Evolutionary conservation across 140 eudicot genomes (phyloP).

Genomic region (Oenanthe javanica): DNA sequence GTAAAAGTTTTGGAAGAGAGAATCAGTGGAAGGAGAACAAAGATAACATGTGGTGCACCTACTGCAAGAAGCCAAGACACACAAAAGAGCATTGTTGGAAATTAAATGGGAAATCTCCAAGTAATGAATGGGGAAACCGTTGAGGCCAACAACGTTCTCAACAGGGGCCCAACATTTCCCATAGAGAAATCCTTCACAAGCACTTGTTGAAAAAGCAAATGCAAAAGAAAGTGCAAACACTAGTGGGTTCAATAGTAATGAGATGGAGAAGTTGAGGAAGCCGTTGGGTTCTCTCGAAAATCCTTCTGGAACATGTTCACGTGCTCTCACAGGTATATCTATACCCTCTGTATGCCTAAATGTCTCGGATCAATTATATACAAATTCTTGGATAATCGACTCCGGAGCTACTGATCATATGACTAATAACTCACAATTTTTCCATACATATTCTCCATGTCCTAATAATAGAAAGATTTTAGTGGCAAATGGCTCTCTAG

Average conservation of each 20-base stretch:
- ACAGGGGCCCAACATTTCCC: too few species aligned
- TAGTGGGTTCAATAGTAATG: background rate
- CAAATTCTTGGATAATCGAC: too few species aligned
- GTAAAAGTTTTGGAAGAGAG: background rate
- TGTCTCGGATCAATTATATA: too few species aligned
- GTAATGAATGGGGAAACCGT: background rate
- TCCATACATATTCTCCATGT: background rate
- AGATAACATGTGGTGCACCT: background rate
- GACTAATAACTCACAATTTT: background rate
- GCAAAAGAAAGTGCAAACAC: background rate
- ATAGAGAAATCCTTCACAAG: background rate
- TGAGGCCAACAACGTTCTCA: background rate
- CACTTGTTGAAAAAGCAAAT: background rate
- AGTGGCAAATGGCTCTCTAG: background rate
- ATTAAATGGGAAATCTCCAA: background rate
- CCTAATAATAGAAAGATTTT: background rate
- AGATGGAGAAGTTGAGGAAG: background rate
- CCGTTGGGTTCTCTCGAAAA: background rate
- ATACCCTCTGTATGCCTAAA: too few species aligned
- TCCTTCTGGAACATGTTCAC: background rate
- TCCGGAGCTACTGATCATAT: slow-evolving; percentile 2
- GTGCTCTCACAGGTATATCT: background rate
- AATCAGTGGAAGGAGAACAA: background rate
- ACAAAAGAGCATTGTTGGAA: background rate
- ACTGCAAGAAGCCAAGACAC: background rate